phyloP scores from a whole-genome alignment of 768 basidiomycete genomes.

The Tricholomella constricta region DNA sequence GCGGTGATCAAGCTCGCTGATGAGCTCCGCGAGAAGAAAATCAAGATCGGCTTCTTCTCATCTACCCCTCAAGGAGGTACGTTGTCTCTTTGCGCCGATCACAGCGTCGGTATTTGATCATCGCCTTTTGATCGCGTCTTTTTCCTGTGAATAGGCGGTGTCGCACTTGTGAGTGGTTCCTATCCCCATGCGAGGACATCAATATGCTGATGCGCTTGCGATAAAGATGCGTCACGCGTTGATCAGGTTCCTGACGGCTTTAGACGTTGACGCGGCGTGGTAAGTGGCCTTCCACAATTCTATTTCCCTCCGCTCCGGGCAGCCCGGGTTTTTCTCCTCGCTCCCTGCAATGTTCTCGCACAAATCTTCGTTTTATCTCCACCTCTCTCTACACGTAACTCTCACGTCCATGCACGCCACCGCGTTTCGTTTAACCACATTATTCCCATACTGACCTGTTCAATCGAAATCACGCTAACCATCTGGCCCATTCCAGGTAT shows the following conservation, averaged over 20 bases:
- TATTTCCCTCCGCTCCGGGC: not conserved
- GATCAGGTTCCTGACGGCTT: conserved; percentile 77
- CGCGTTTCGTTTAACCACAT: not conserved
- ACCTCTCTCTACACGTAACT: not conserved
- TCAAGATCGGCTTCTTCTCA: conserved; percentile 92
- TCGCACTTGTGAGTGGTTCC: conserved; percentile 72
- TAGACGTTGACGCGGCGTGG: conserved; percentile 86
- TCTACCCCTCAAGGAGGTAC: conserved; percentile 93
- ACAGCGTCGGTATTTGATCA: conserved; percentile 7
- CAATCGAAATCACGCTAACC: not conserved
- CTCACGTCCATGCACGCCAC: not conserved
- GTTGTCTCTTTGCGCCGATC: conserved; percentile 21
- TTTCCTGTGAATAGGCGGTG: conserved; percentile 63
- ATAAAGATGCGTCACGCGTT: conserved; percentile 90
- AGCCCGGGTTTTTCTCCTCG: conserved; percentile 1
- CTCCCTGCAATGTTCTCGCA: conserved; percentile 3
- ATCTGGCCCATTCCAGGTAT: conserved; percentile 51
- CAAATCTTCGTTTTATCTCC: conserved; percentile 4
- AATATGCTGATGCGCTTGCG: conserved; percentile 11
- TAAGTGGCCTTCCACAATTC: conserved; percentile 40
- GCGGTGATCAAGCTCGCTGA: conserved; percentile 80
- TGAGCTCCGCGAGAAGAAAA: conserved; percentile 82
- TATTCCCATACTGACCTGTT: not conserved
- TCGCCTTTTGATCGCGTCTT: conserved; percentile 15
- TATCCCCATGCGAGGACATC: conserved; percentile 17